Base-by-base conservation (phyloP, 257 asterid genomes). In the Rhazya stricta region DNA sequence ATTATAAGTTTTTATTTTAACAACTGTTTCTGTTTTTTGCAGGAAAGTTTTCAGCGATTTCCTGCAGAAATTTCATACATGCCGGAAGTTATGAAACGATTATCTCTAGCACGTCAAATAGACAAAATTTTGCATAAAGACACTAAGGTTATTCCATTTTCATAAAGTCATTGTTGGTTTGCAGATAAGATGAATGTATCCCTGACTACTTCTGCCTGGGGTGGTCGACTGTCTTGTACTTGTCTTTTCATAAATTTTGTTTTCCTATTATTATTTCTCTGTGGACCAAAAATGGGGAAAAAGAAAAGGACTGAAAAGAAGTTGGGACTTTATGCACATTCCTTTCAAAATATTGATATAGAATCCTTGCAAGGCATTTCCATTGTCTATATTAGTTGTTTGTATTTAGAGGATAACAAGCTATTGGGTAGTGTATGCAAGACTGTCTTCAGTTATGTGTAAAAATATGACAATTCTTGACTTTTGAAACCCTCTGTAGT, bases 101-200 rank as follows among this genome's bases (percentile, higher is more conserved):
- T 90, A 79, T 91, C 98, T 71, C 96, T 94, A 85, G 99, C 99
- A 58, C 91, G 84, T 70, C 97, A 91, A 85, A 88, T 94, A 78
- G 99, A 94, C 86, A 92, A 91, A 85, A 86, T 92, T 74, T 50
- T 67, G 29, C 85, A 91, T 60, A 94, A 89, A 85, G 89, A 88
- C 79, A 89, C 97, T 76, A 93, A 89, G 99, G 99, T 94, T 82
- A 78, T 78, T 60, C 9, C 39, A 57, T 57, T 67, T 51, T 37
- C 34, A 66, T 9, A 37, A 66, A 23, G 46, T 8, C 50, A 66
- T 37, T 66, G n/a, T 37, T 37, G 30, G 50, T 37, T 36, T 65
- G n/a, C 23, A 61, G 41, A 11, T 61, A 61, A 61, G 13, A 61
- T 61, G 21, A 36, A 61, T 61, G 30, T 29, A 30, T 61, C 18